A percentile compares a stretch with the other conserved stretches of the same genome.
Conservation (phyloP, 2,329 filamentous ascomycete species). For the Verticillium nubilum region DNA sequence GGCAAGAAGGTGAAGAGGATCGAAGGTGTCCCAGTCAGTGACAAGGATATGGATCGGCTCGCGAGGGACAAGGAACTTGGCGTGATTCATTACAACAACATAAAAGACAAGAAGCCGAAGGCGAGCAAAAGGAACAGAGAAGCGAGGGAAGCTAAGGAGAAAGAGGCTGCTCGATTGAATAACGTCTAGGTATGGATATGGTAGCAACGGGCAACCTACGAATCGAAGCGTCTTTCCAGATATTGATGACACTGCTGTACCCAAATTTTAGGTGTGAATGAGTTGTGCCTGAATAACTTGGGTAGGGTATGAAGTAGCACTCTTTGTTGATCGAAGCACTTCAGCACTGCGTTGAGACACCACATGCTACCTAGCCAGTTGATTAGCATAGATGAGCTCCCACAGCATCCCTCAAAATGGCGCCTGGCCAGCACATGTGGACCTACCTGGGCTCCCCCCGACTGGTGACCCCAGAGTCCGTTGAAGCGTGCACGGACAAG, state of each 20-base stretch:
- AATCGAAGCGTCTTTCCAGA: not conserved
- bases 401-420: too few species aligned
- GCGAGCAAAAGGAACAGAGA: conserved; percentile 26
- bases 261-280: too few species aligned
- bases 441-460: too few species aligned
- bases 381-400: too few species aligned
- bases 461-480: not conserved
- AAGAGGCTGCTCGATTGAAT: not conserved
- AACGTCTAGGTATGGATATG: not conserved
- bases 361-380: too few species aligned
- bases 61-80: conserved; percentile 47
- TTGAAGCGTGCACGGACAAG: not conserved
- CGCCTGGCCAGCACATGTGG: too few species aligned
- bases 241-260: too few species aligned
- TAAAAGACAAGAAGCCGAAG: conserved; percentile 45
- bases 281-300: too few species aligned
- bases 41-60: conserved; percentile 46
- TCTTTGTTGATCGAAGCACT: too few species aligned
- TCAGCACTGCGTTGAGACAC: too few species aligned
- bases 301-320: too few species aligned
- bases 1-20: conserved; percentile 66
- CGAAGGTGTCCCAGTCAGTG: conserved; percentile 63
- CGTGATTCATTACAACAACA: conserved; percentile 53
- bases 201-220: not conserved
- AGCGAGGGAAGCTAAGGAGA: conserved; percentile 10